These are phyloP conservation scores for Echria macrotheca DNA, from an alignment of 495 filamentous ascomycete genomes.

Conservation along the genomic window DNA sequence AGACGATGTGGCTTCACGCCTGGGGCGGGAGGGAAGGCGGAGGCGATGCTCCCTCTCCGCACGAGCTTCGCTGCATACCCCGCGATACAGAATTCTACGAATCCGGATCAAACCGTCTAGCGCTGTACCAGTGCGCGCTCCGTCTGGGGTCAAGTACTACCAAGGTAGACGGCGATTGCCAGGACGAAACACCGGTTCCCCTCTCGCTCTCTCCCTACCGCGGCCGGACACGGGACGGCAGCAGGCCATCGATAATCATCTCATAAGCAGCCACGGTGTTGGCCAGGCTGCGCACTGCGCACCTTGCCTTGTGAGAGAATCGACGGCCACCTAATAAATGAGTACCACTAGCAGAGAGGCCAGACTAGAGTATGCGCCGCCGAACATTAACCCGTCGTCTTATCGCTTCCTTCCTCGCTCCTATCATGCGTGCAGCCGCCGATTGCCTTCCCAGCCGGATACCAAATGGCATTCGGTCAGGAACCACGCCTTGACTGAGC, in stretches of 20 bases:
- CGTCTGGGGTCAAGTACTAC: constrained; percentile 15
- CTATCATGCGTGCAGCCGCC: neutral
- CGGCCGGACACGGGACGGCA: constrained; percentile 25
- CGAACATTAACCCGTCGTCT: constrained; percentile 14
- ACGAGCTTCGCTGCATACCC: constrained; percentile 19
- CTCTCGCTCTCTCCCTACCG: neutral
- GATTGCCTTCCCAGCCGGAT: too few relatives aligned
- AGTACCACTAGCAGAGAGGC: constrained; percentile 11
- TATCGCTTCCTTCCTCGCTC: neutral
- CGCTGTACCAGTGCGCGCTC: constrained; percentile 12
- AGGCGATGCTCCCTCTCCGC: constrained; percentile 4
- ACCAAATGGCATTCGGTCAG: too few relatives aligned
- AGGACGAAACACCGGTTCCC: constrained; percentile 6
- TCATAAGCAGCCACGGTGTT: constrained; percentile 22
- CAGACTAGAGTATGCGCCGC: constrained; percentile 13
- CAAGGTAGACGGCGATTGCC: constrained; percentile 15
- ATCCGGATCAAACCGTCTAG: constrained; percentile 17
- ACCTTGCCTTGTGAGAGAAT: neutral
- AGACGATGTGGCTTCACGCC: neutral
- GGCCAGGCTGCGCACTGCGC: neutral
- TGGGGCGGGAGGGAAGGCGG: neutral
- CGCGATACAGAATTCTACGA: constrained; percentile 19
- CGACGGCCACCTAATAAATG: too few relatives aligned
- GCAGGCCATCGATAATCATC: constrained; percentile 27
- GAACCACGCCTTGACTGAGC: constrained; percentile 1